Base-by-base conservation (phyloP, 1,284 basidiomycete genomes). In the Coriolopsis trogii region DNA sequence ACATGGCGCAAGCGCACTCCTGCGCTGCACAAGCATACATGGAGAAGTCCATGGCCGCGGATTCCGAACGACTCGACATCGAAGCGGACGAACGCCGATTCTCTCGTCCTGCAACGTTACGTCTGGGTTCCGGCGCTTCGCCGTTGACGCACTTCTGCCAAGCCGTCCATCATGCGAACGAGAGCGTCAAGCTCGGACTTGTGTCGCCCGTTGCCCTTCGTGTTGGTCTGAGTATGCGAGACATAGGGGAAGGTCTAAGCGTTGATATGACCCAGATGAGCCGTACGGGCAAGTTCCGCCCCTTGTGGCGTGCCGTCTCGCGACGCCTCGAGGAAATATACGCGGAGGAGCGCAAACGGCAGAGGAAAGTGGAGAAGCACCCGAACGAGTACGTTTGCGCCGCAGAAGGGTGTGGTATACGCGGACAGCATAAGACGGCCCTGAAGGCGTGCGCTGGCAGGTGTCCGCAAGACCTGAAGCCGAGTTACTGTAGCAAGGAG, bases 401-500 rank as follows among this genome's bases (percentile, higher is more conserved):
- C 3, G 31, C 20, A 23, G 28, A 36, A 18, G 48, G 49, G 2
- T 57, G 55, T 25, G 44, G 43, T 4, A 42, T 50, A 9, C 23
- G 30, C 12, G 47, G 45, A 13, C 13, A 28, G 10, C 33, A 46
- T 7, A 44, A 41, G 44, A 24, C 18, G 3, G 53, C 34, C 10
- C 31, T 51, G 15, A 23, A 15, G 7, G 15, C 24, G n/a, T 58
- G 59, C 29, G 24, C 28, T 4, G 59, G 59, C 7, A 23, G 28
- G 12, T 58, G 59, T 33, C 40, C 49, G 3, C 23, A 21, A 10
- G 26, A 50, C 20, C 7, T 36, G 24, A 58, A 60, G 18, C 53
- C 55, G 24, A 23, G 25, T 28, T 60, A 60, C 31, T 60, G 59
- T 26, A 53, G 49, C 43, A 33, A n/a, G 41, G 24, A 51, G 7